phyloP scores from a whole-genome alignment of 352 stramenopile species.

The Globisporangium cystogenes region DNA sequence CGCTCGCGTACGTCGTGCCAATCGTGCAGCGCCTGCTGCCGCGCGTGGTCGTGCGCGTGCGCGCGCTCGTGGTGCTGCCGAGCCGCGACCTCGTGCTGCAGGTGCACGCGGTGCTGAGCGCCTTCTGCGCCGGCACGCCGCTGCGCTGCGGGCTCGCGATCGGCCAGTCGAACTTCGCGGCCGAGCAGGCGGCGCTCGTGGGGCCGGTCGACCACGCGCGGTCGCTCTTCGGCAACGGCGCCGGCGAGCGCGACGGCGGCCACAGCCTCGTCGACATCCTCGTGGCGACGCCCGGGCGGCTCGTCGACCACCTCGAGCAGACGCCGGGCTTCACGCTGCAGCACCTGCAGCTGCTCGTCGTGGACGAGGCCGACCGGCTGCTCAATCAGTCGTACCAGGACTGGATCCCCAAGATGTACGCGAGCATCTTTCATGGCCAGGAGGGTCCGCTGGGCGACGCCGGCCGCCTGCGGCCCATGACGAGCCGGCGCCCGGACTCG shows the following conservation, averaged over 20 bases:
- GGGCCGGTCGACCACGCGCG: conserved; percentile 32
- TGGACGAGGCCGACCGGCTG: conserved; percentile 97
- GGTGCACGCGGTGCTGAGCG: conserved; percentile 70
- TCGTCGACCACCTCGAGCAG: conserved; percentile 96
- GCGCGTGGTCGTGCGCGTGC: conserved; percentile 82
- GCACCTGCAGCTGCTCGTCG: conserved; percentile 95
- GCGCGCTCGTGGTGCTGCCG: conserved; percentile 95
- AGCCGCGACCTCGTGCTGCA: conserved; percentile 95
- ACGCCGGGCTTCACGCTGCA: conserved; percentile 97
- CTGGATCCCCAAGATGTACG: conserved; percentile 93
- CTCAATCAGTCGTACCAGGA: conserved; percentile 97
- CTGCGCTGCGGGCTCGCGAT: conserved; percentile 90
- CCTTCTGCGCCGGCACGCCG: conserved; percentile 61
- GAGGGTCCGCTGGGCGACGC: conserved; percentile 19
- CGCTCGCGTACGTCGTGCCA: conserved; percentile 95
- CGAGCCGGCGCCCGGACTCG: conserved; percentile 63
- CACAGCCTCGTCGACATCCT: conserved; percentile 93
- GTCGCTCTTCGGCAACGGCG: conserved; percentile 20
- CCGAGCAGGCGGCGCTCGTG: conserved; percentile 74
- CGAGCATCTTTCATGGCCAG: conserved; percentile 70
- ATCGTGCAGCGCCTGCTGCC: conserved; percentile 90
- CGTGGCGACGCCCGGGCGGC: conserved; percentile 94
- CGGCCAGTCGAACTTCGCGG: conserved; percentile 86
- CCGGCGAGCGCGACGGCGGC: conserved; percentile 29
- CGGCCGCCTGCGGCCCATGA: conserved; percentile 32